Conservation (phyloP, 805 yeast species). For the Torulaspora delbrueckii region DNA sequence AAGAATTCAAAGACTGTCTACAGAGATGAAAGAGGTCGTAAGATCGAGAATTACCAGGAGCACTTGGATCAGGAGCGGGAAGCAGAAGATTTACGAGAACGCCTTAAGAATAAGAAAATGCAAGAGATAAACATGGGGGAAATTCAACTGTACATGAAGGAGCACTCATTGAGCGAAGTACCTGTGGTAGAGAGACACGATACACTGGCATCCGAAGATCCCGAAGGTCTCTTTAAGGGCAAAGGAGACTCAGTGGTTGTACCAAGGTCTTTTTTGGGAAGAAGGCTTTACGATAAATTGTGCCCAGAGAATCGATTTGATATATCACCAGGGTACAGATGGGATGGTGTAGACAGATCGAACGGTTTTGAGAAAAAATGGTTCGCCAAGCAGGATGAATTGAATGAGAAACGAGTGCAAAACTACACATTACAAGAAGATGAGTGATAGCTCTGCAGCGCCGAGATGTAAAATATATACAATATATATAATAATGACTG, state of each 20-base stretch:
- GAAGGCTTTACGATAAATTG: constrained; percentile 45
- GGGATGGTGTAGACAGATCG: constrained; percentile 92
- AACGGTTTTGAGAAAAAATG: constrained; percentile 77
- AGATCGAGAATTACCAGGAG: constrained; percentile 39
- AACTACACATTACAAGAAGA: constrained; percentile 40
- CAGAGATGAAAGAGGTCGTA: constrained; percentile 60
- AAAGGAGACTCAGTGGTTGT: constrained; percentile 22
- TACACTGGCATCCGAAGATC: constrained; percentile 47
- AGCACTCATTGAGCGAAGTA: constrained; percentile 25
- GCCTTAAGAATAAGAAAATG: constrained; percentile 32
- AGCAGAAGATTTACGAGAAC: constrained; percentile 31
- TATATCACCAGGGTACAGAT: constrained; percentile 70
- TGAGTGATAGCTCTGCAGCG: constrained; percentile 15
- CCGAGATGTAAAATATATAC: neutral
- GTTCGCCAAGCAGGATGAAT: constrained; percentile 42
- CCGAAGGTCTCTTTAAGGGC: constrained; percentile 45
- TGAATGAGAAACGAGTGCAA: constrained; percentile 32
- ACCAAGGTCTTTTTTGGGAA: constrained; percentile 38
- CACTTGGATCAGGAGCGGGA: constrained; percentile 22
- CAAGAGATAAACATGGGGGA: constrained; percentile 38
- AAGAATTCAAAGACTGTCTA: constrained; percentile 40
- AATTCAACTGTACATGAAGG: constrained; percentile 31
- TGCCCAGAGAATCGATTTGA: constrained; percentile 68
- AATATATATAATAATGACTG: neutral
- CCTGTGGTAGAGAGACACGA: constrained; percentile 21